phyloP scores from a whole-genome alignment of 2,329 filamentous ascomycete species.

The Aspergillus caelatus region DNA sequence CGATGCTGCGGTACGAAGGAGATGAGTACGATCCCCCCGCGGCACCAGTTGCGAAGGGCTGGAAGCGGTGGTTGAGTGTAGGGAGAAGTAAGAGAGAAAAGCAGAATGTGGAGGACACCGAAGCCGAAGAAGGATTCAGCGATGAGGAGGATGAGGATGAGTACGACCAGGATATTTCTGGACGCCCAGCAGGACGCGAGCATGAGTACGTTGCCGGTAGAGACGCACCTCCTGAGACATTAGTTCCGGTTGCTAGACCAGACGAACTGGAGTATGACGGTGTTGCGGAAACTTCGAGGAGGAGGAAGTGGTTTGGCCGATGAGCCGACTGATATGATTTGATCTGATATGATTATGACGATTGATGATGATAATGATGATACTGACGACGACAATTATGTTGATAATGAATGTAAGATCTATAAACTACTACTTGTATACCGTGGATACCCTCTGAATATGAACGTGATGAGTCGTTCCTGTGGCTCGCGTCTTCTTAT shows the following conservation, averaged over 20 bases:
- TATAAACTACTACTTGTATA: not conserved
- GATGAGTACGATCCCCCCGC: conserved; percentile 41
- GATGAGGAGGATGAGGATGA: conserved; percentile 19
- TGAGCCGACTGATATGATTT: conserved; percentile 15
- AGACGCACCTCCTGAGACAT: conserved; percentile 11
- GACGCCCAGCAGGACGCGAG: not conserved
- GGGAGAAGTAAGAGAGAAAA: conserved; percentile 31
- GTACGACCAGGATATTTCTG: conserved; percentile 19
- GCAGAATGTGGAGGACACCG: conserved; percentile 22
- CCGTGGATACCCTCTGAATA: not conserved
- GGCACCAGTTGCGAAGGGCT: conserved; percentile 39
- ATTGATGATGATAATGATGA: not conserved
- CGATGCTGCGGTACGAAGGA: conserved; percentile 65
- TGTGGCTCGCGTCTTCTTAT: not conserved
- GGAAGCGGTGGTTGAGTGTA: conserved; percentile 42
- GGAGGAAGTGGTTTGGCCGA: conserved; percentile 37
- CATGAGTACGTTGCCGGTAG: conserved; percentile 9
- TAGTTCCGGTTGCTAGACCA: conserved; percentile 11
- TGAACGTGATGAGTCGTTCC: not conserved
- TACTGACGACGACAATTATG: not conserved
- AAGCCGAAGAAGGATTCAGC: conserved; percentile 20
- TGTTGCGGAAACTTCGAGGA: conserved; percentile 16
- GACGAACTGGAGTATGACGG: conserved; percentile 19
- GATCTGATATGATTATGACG: not conserved
- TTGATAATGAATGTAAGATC: conserved; percentile 2